phyloP scores from a whole-genome alignment of 208 protist genomes.

The Leptomonas pyrrhocoris region DNA sequence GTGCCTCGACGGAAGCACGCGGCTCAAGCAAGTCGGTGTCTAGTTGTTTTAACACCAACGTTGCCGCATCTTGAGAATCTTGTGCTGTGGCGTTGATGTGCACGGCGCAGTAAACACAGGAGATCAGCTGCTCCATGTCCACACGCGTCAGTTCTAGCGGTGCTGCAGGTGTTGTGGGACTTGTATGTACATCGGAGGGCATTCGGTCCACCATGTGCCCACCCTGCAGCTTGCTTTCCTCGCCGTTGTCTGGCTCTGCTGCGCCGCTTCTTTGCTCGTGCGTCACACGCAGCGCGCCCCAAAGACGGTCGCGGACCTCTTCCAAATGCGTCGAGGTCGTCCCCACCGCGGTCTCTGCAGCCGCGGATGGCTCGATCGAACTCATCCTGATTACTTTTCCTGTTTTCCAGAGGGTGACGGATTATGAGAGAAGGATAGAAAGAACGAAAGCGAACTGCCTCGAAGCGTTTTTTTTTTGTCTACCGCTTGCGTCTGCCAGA shows the following conservation, averaged over 20 bases:
- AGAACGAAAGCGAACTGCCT: background rate
- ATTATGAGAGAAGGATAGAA: background rate
- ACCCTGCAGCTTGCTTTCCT: background rate
- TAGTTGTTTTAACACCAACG: conserved; percentile 11
- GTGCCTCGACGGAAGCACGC: conserved; percentile 1
- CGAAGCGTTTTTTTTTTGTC: no score
- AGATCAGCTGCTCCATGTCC: conserved; percentile 63
- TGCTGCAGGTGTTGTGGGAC: background rate
- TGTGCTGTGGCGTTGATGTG: conserved; percentile 57
- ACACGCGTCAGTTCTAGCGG: conserved; percentile 37
- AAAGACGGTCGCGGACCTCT: conserved; percentile 64
- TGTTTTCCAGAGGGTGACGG: background rate
- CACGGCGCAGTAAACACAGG: conserved; percentile 65
- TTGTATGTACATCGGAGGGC: conserved; percentile 31
- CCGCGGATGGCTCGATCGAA: background rate
- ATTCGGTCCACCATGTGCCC: background rate
- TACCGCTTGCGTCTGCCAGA: no score
- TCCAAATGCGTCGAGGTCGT: conserved; percentile 39
- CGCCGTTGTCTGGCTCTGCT: conserved; percentile 11
- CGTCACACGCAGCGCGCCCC: conserved; percentile 63
- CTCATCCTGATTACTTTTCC: background rate
- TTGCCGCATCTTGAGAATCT: background rate
- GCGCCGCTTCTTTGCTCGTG: conserved; percentile 6
- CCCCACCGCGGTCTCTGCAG: conserved; percentile 1
- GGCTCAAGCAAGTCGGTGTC: background rate